Evolutionary conservation across 148 eudicot genomes (phyloP), one percentile per base, ranked within the genome.

Genomic region (Amaranthus palmeri): DNA sequence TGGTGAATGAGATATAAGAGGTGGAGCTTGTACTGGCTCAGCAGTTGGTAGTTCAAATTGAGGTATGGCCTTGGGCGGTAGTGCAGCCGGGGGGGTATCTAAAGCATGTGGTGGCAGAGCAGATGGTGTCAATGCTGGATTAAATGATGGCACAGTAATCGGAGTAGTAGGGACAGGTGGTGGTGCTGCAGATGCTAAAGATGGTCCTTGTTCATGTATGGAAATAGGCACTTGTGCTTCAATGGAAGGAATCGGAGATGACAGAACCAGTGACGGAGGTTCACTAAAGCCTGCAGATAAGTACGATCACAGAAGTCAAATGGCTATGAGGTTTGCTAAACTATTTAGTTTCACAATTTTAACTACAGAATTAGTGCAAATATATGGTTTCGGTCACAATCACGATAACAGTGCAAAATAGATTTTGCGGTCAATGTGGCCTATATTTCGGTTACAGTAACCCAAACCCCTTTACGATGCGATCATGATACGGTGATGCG

Each of bases 231-330:
- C 75, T 67, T 71, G 73, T 17, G 70, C 78, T 61, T 77, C 78
- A 52, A 65, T 44, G 62, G 64, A 56, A 49, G 67, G 40, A 17
- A 44, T 15, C 10, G 61, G 43, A 58, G 72, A 65, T 45, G 68
- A 70, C 54, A 78, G 54, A 25, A 58, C 68, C 46, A 17, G 71
- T 42, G 70, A 66, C 17, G 57, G 17, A 54, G 65, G 62, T 74
- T 71, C 52, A 50, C 67, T 59, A 50, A 70, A 65, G 72, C 78
- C 84, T 81, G 76, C 40, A 78, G 18, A 67, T 14, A 17, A 14
- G 12, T 12, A 14, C 8, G 67, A 74, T 46, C 43, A 60, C 67
- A 53, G 4, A 44, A 40, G 7, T 25, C 11, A 66, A 12, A n/a
- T 49, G 18, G 67, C n/a, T 6, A 12, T 44, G 14, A 65, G 4